These are phyloP conservation scores for Fraxinus dipetala DNA, from an alignment of 305 asterid genomes.

Conservation along the genomic window DNA sequence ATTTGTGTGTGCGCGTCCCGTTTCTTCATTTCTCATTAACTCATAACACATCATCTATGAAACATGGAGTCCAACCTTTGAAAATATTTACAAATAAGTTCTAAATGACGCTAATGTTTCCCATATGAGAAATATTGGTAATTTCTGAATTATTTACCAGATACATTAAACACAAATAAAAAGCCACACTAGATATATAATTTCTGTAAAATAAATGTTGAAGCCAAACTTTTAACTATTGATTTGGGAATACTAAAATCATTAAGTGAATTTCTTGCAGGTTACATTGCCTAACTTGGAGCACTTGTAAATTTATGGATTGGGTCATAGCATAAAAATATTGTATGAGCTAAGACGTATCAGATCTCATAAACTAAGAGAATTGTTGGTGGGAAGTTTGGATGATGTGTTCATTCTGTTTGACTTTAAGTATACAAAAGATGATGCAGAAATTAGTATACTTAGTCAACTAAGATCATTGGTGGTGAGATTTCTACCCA, in stretches of 20 bases:
- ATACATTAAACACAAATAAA: background rate
- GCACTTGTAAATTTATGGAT: background rate
- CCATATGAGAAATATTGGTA: background rate
- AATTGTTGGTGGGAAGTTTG: background rate
- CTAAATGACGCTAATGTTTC: background rate
- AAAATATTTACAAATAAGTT: too few relatives aligned
- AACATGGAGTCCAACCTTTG: background rate
- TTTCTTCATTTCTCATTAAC: too few relatives aligned
- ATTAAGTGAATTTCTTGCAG: background rate
- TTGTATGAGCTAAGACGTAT: background rate
- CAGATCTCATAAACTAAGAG: background rate
- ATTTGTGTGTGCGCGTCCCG: too few relatives aligned
- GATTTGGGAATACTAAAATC: background rate
- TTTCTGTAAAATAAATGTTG: background rate
- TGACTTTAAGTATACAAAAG: background rate
- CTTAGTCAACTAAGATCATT: background rate
- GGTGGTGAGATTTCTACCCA: constrained; percentile 1
- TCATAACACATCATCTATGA: background rate
- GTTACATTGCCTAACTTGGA: background rate
- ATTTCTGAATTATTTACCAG: background rate
- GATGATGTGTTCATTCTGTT: background rate
- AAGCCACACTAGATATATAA: background rate
- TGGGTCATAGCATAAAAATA: background rate
- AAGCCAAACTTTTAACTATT: background rate
- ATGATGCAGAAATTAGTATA: background rate